phyloP scores from a whole-genome alignment of 225 moss, liverwort and hornwort genomes.

The Bryum argenteum region DNA sequence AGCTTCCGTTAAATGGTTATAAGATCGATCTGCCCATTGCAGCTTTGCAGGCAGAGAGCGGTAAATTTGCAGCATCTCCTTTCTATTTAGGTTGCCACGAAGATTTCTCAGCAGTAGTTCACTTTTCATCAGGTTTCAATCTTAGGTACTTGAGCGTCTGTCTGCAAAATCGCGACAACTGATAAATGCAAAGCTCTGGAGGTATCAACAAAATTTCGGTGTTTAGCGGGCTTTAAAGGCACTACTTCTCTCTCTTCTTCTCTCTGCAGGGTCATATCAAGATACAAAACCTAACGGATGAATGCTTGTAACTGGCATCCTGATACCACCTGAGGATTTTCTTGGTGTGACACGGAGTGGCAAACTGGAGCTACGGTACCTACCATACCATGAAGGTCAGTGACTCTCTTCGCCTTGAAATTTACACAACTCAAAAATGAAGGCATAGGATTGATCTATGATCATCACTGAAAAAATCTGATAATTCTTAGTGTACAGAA shows the following conservation, averaged over 20 bases:
- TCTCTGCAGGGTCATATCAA: constrained; percentile 25
- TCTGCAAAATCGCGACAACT: constrained; percentile 7
- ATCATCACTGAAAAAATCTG: neutral
- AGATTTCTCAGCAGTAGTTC: no score
- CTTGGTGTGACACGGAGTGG: constrained; percentile 26
- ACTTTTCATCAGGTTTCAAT: neutral
- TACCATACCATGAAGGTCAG: neutral
- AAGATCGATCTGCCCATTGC: constrained; percentile 8
- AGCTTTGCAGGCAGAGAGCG: constrained; percentile 10
- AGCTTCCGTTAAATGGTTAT: neutral
- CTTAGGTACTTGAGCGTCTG: constrained; percentile 8
- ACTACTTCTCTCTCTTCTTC: neutral
- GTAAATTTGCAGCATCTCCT: neutral
- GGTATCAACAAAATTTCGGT: neutral
- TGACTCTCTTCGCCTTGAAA: no score
- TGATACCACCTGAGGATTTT: constrained; percentile 24
- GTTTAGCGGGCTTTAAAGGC: neutral
- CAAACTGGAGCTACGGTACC: no score
- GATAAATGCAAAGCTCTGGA: constrained; percentile 20
- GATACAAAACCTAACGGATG: constrained; percentile 38
- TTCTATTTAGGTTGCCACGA: neutral
- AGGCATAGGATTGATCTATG: neutral
- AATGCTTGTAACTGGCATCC: constrained; percentile 23
- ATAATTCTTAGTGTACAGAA: neutral
- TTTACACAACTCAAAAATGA: neutral